Base-by-base conservation (phyloP, 1,139 yeast genomes). In the Zygosaccharomyces pseudobailii region DNA sequence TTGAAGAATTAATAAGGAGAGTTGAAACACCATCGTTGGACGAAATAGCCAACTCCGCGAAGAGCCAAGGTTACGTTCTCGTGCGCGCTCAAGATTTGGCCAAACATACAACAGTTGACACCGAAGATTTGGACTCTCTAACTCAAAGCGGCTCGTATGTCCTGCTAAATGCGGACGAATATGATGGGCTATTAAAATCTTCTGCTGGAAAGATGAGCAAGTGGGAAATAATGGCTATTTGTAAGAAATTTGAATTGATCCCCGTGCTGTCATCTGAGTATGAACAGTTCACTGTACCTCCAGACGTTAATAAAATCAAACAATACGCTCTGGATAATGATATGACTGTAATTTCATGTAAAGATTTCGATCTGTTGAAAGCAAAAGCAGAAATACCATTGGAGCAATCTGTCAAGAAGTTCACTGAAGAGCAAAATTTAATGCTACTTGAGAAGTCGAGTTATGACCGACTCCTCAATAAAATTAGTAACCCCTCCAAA, bases 321-420 rank as follows among this genome's bases (percentile, higher is more conserved):
- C 42, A 47, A 20, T 48, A 46, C 36, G 61, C 61, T 6, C 40
- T 46, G 13, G 48, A 49, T 19, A 42, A 51, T 28, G 66, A 63
- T 1, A 50, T 49, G 24, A 46, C 50, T 13, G 45, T 51, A 5
- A 40, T 57, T 23, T 38, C 48, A 8, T 46, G 54, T 17, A 56
- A 58, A 13, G 57, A 57, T 22, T 51, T 48, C 39, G 58, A 53
- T 40, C 36, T 43, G 6, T 31, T 58, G 38, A 48, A 46, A 44
- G 52, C 54, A 23, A 50, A 54, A 42, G 60, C 58, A 10, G 68
- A 66, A n/a, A 51, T 52, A 17, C 71, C 71, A 3, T 61, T 58
- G 19, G 54, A 52, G 23, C 54, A 55, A 7, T 45, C 60, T 5
- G 40, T 68, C n/a, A 55, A 55, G 17, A 47, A 50, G 2, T 54